Conservation (phyloP, 2,329 filamentous ascomycete genomes). For the Pseudocercospora vitis region DNA sequence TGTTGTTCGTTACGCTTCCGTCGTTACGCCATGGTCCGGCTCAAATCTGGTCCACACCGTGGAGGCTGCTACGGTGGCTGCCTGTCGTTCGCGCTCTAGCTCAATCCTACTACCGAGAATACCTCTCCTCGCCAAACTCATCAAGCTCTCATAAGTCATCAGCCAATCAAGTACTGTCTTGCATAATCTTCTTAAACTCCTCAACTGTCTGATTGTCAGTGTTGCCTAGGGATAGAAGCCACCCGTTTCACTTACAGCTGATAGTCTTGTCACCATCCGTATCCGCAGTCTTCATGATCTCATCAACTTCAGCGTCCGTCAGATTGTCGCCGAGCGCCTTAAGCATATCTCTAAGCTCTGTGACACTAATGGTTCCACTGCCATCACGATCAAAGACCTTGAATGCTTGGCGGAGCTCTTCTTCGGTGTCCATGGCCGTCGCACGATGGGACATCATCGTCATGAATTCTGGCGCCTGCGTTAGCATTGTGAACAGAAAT, state of each 20-base stretch:
- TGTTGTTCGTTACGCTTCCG: too few relatives aligned
- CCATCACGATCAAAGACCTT: slow-evolving; percentile 22
- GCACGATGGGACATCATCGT: slow-evolving; percentile 21
- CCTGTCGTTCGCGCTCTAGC: not conserved
- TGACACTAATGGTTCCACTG: slow-evolving; percentile 20
- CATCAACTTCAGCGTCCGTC: slow-evolving; percentile 20
- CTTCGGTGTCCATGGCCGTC: slow-evolving; percentile 17
- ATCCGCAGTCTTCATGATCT: slow-evolving; percentile 23
- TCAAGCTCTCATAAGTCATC: not conserved
- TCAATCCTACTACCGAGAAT: not conserved
- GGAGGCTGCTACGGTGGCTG: not conserved
- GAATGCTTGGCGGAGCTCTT: slow-evolving; percentile 21
- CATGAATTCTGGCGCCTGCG: slow-evolving; percentile 16
- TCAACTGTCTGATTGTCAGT: slow-evolving; percentile 9
- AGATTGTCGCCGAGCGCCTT: slow-evolving; percentile 22
- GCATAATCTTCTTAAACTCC: slow-evolving; percentile 25
- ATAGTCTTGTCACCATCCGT: slow-evolving; percentile 23
- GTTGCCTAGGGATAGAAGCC: not conserved
- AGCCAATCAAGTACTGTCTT: slow-evolving; percentile 9
- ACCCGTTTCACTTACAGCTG: slow-evolving; percentile 13
- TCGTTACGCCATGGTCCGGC: not conserved
- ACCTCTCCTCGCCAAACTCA: not conserved
- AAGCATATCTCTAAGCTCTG: slow-evolving; percentile 21
- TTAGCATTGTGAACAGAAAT: not conserved
- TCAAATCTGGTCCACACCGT: not conserved